Base-by-base conservation (phyloP, 2,329 filamentous ascomycete species). In the Aspergillus ibericus region DNA sequence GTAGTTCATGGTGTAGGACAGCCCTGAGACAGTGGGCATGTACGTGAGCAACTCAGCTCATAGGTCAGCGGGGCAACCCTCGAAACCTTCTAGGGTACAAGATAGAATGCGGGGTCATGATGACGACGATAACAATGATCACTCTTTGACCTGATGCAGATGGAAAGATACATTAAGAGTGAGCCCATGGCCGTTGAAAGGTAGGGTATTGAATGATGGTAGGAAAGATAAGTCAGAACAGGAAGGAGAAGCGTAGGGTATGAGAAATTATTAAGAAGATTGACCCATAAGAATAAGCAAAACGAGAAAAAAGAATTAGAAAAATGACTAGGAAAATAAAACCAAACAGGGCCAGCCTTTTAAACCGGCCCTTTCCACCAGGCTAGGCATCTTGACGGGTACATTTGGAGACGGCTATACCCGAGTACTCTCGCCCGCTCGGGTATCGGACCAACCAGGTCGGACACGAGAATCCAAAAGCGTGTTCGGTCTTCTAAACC, bases 371-470 rank as follows among this genome's bases (percentile, higher is more conserved):
- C 25, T 18, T 42, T 40, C 25, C 51, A 32, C 8, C 36, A 53
- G 13, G 5, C 15, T 15, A 27, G 18, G 16, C 27, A 18, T 22
- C 25, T 16, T 29, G 32, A 10, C 18, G 6, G 38, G 20, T 42
- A 42, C 16, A 29, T 22, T 22, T 25, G 29, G 51, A 53, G 18
- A 53, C 25, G 18, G 22, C 15, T 40, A 53, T 53, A 27, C 25
- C 51, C 36, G 51, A 32, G 18, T 42, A 44, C 16, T 22, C 46
- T 50, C 35, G 32, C 22, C 54, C 35, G 46, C 44, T 51, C 46
- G 46, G 54, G 18, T 56, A 56, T 18, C 44, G 40, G 40, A 36
- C 20, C 27, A 29, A 55, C 44, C 53, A 35, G 38, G 16, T 49
- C 44, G 27, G 38, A 34, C n/a, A 29, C 16, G 25, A n/a, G n/a